A percentile compares a stretch with the other conserved stretches of the same genome.
Conservation (phyloP, 1,139 yeast species). For the Eremothecium sinecaudum region DNA sequence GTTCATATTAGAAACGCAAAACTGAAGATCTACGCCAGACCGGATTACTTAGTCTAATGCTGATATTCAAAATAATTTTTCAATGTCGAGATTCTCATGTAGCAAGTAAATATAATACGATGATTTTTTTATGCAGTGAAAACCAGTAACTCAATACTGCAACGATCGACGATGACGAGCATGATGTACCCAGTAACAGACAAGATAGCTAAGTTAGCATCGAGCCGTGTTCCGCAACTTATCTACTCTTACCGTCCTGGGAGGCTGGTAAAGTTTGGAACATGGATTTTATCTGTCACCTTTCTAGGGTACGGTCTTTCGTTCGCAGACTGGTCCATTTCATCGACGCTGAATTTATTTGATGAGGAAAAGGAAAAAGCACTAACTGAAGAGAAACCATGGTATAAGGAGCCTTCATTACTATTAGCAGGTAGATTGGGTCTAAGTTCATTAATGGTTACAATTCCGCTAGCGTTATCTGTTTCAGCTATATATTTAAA, state of each 20-base stretch:
- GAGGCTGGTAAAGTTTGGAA: slow-evolving; percentile 18
- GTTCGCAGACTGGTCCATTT: slow-evolving; percentile 24
- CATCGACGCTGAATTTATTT: slow-evolving; percentile 18
- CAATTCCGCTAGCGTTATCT: slow-evolving; percentile 26
- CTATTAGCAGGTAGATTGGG: slow-evolving; percentile 17
- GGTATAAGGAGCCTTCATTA: slow-evolving; percentile 10
- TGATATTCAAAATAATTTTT: too few relatives aligned
- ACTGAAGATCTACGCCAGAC: too few relatives aligned
- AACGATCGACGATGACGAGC: too few relatives aligned
- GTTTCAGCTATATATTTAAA: slow-evolving; percentile 19
- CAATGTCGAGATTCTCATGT: too few relatives aligned
- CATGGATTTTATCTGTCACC: slow-evolving; percentile 22
- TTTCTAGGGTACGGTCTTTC: slow-evolving; percentile 24
- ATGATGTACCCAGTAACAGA: neutral
- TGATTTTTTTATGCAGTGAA: slow-evolving; percentile 16
- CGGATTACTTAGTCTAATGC: too few relatives aligned
- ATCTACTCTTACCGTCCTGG: slow-evolving; percentile 21
- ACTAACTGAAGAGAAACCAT: slow-evolving; percentile 1
- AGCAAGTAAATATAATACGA: too few relatives aligned
- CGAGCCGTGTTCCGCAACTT: slow-evolving; percentile 17
- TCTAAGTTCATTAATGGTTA: slow-evolving; percentile 20
- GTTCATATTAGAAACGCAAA: too few relatives aligned
- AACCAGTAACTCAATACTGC: too few relatives aligned
- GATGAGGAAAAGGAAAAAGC: slow-evolving; percentile 13
- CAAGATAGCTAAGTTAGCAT: slow-evolving; percentile 12